Conservation (phyloP, 1,139 yeast species). For the Suhomyces anneliseae region DNA sequence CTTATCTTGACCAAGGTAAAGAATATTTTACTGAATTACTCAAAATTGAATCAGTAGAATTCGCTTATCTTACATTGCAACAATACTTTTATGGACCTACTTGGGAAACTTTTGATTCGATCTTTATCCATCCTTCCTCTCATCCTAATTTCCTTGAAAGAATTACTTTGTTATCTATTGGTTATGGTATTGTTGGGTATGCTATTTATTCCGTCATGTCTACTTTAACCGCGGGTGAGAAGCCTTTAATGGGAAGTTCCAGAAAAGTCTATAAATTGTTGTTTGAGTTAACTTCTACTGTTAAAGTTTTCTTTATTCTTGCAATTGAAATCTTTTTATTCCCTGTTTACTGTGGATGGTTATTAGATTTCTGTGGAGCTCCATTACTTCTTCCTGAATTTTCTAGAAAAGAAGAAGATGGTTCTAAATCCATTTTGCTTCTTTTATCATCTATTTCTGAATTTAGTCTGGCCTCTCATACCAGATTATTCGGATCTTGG, state of each 20-base stretch:
- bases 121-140: slow-evolving; percentile 17
- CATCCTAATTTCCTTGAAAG: slow-evolving; percentile 36
- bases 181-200: slow-evolving; percentile 37
- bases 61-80: background rate
- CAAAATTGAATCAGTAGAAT: background rate
- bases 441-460: slow-evolving; percentile 28
- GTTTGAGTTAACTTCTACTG: slow-evolving; percentile 54
- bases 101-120: slow-evolving; percentile 15
- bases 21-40: background rate
- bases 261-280: slow-evolving; percentile 52
- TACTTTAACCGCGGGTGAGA: slow-evolving; percentile 29
- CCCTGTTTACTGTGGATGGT: slow-evolving; percentile 83
- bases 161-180: slow-evolving; percentile 29
- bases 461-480: slow-evolving; percentile 19
- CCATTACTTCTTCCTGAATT: slow-evolving; percentile 45
- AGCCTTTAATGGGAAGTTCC: slow-evolving; percentile 49
- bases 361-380: slow-evolving; percentile 67
- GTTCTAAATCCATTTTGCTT: slow-evolving; percentile 17
- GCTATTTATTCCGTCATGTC: slow-evolving; percentile 37
- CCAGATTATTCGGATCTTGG: slow-evolving; percentile 53
- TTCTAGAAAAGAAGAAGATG: slow-evolving; percentile 10
- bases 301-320: slow-evolving; percentile 74
- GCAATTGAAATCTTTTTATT: slow-evolving; percentile 78
- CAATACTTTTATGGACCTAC: slow-evolving; percentile 10
- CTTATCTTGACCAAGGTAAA: background rate